Base-by-base conservation (phyloP, 768 basidiomycete species). In the Naganishia friedmannii region DNA sequence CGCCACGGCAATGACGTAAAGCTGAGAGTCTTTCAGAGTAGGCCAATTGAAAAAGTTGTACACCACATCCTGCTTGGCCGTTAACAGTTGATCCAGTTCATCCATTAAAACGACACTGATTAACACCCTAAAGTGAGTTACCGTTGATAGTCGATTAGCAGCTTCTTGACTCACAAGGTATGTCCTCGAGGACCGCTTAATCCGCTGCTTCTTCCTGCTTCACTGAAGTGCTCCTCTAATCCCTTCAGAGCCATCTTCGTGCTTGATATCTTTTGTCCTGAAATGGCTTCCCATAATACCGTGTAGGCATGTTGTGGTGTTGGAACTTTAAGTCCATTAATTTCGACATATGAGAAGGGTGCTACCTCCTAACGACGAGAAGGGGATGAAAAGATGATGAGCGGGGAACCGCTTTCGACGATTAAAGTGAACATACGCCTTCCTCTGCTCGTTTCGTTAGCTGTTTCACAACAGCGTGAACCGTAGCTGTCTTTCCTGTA, bases 1-100 rank as follows among this genome's bases (percentile, higher is more conserved):
- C 8, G 96, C 96, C 0, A 99, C 93, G 0, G 96, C 95, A 63
- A 99, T 86, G 1, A 99, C 96, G 65, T 97, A 88, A 6, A 99
- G 86, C 79, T 90, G 91, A 69, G 92, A 93, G 23, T 88, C 88
- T 0, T 86, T 85, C 63, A 96, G 84, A 3, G 93, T 95, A 1
- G 96, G 96, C 95, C 96, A 99, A 79, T 99, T 98, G 85, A 98
- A 98, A 82, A 99, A 98, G 77, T 97, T 97, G 82, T 99, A 99
- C 26, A 99, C 90, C 12, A 99, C 95, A 70, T 99, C 95, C 79
- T 99, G 95, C 78, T 96, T 96, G 21, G 90, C 84, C 0, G 95
- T 98, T 74, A 98, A 88, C 32, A 99, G 85, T 79, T 98, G 96
- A 81, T 99, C 96, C 5, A 99, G 85, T 82, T 99, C 96, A 79